phyloP scores from a whole-genome alignment of 495 filamentous ascomycete genomes.

The Aspergillus funiculosus region DNA sequence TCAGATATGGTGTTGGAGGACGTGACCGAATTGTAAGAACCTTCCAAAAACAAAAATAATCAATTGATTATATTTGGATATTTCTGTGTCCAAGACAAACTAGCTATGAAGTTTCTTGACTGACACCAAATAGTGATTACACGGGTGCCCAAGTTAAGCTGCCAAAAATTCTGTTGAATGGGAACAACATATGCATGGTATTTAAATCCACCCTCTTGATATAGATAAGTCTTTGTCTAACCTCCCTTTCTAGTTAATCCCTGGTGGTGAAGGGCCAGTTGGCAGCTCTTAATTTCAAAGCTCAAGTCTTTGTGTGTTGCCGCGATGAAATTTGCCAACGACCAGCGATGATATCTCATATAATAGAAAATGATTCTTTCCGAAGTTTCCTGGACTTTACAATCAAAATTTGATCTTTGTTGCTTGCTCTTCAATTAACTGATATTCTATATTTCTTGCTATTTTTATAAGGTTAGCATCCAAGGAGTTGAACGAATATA shows the following conservation, averaged over 20 bases:
- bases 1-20: constrained; percentile 97
- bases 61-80: neutral
- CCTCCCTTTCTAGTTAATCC: constrained; percentile 59
- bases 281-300: constrained; percentile 28
- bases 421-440: no score
- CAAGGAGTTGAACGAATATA: no score
- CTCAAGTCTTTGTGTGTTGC: constrained; percentile 14
- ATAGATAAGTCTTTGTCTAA: constrained; percentile 6
- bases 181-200: constrained; percentile 99
- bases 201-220: neutral
- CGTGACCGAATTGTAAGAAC: constrained; percentile 90
- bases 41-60: no score
- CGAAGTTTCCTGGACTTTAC: no score
- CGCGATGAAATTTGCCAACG: constrained; percentile 27
- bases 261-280: constrained; percentile 73
- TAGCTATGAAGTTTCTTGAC: neutral
- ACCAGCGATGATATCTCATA: constrained; percentile 28
- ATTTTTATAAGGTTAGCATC: no score
- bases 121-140: constrained; percentile 67
- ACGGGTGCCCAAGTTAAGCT: constrained; percentile 79
- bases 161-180: constrained; percentile 91
- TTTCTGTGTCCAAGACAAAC: neutral
- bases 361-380: constrained; percentile 17
- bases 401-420: no score
- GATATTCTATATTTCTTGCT: no score